Percentiles rank a stretch among this genome's conserved stretches.
phyloP scores from a whole-genome alignment of 768 basidiomycete genomes.

The Boletus reticuloceps region DNA sequence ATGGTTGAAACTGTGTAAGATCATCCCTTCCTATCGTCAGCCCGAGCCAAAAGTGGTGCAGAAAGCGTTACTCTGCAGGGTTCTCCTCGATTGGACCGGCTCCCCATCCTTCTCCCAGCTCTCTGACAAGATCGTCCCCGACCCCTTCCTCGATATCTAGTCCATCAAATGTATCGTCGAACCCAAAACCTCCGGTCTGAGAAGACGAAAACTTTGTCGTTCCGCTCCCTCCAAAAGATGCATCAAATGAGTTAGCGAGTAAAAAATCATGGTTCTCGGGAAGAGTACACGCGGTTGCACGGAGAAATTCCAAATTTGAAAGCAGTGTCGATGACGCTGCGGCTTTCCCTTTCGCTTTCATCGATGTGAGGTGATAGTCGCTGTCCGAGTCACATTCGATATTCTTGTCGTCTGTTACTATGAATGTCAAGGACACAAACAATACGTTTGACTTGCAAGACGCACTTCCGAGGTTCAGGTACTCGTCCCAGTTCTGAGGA shows the following conservation, averaged over 20 bases:
- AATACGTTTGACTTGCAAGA: slow-evolving; percentile 1
- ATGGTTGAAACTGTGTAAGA: slow-evolving; percentile 13
- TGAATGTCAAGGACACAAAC: not conserved
- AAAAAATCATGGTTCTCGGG: slow-evolving; percentile 68
- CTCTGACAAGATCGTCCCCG: slow-evolving; percentile 72
- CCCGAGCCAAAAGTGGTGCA: not conserved
- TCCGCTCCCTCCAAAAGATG: slow-evolving; percentile 47
- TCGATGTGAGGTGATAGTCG: slow-evolving; percentile 46
- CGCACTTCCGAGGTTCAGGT: slow-evolving; percentile 47
- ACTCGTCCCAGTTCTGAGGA: slow-evolving; percentile 61
- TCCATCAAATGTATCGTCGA: slow-evolving; percentile 57
- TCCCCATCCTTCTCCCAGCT: slow-evolving; percentile 74
- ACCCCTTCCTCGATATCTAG: slow-evolving; percentile 58
- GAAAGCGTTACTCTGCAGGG: slow-evolving; percentile 12
- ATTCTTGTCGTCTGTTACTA: slow-evolving; percentile 5
- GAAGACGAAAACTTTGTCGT: slow-evolving; percentile 50
- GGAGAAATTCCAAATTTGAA: slow-evolving; percentile 40
- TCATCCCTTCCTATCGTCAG: slow-evolving; percentile 16
- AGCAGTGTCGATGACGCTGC: slow-evolving; percentile 22
- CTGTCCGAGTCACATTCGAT: slow-evolving; percentile 40
- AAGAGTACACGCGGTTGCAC: slow-evolving; percentile 62
- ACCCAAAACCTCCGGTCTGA: slow-evolving; percentile 46
- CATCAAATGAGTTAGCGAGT: slow-evolving; percentile 63
- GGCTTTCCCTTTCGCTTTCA: slow-evolving; percentile 27
- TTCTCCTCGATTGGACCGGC: slow-evolving; percentile 13